Conservation (phyloP, 169 alveolate genomes). For the Plasmodium coatneyi region DNA sequence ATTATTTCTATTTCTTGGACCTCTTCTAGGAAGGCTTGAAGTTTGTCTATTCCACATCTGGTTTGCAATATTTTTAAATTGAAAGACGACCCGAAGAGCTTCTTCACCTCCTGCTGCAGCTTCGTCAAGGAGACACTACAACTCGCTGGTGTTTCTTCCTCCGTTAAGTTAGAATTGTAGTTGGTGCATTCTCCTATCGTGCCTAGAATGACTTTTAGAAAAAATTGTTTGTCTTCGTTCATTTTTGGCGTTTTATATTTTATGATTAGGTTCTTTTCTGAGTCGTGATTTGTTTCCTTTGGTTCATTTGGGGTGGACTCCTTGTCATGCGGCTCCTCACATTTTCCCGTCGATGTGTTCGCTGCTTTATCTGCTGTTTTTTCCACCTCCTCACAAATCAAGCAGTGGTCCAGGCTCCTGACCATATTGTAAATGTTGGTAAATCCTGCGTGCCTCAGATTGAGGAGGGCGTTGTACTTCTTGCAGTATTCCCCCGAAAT, state of each 20-base stretch:
- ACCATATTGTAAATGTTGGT: conserved; percentile 30
- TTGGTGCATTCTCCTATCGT: conserved; percentile 48
- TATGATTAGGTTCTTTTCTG: conserved; percentile 32
- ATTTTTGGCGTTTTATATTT: conserved; percentile 58
- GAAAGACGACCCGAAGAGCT: conserved; percentile 37
- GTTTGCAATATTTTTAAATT: conserved; percentile 51
- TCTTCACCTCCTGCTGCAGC: conserved; percentile 54
- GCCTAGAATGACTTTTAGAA: conserved; percentile 42
- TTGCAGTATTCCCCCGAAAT: conserved; percentile 66
- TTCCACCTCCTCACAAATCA: conserved; percentile 28
- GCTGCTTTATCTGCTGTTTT: background rate
- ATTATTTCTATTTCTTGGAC: conserved; percentile 45
- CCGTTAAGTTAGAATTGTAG: conserved; percentile 31
- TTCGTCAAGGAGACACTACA: conserved; percentile 42
- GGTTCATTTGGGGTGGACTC: background rate
- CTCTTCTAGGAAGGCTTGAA: conserved; percentile 56
- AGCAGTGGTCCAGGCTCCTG: conserved; percentile 27
- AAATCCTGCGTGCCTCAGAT: conserved; percentile 54
- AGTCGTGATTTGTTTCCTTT: background rate
- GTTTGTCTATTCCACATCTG: conserved; percentile 49
- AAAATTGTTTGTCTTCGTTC: conserved; percentile 24
- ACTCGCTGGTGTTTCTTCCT: conserved; percentile 44
- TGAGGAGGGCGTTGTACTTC: conserved; percentile 52
- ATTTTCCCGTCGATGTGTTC: background rate
- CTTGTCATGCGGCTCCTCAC: conserved; percentile 1